These are phyloP conservation scores for Populus davidiana DNA, from an alignment of 345 rosid species.

Conservation along the genomic window DNA sequence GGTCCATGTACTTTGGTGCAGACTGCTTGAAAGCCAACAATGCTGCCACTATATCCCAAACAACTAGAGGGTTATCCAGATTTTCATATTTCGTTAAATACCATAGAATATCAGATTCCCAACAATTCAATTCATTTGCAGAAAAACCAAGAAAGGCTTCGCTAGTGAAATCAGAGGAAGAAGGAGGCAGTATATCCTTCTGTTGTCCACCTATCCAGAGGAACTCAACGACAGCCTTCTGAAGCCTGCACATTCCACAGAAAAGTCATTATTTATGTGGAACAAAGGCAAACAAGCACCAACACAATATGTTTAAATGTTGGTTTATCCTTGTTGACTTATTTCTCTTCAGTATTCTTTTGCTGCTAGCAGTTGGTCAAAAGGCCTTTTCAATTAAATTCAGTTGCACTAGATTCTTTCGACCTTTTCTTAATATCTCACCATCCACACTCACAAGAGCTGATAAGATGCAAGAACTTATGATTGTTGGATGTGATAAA, in stretches of 20 bases:
- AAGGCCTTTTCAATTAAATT: neutral
- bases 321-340: neutral
- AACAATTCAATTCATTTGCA: constrained; percentile 45
- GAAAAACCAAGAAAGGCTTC: constrained; percentile 46
- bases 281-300: neutral
- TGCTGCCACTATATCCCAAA: constrained; percentile 79
- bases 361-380: neutral
- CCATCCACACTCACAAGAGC: neutral
- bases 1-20: constrained; percentile 55
- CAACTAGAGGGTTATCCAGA: constrained; percentile 53
- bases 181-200: constrained; percentile 30
- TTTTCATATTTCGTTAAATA: constrained; percentile 56
- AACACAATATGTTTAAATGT: neutral
- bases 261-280: neutral
- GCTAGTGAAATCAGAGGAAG: constrained; percentile 26
- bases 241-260: constrained; percentile 49
- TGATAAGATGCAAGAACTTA: neutral
- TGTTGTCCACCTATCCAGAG: constrained; percentile 89
- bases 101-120: constrained; percentile 73
- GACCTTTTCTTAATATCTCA: neutral
- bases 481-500: neutral
- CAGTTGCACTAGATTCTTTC: neutral
- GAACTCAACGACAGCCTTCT: constrained; percentile 82
- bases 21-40: constrained; percentile 62
- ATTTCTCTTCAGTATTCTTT: neutral